Conservation (phyloP, 225 moss, liverwort and hornwort genomes). For the Pleurozium schreberi region DNA sequence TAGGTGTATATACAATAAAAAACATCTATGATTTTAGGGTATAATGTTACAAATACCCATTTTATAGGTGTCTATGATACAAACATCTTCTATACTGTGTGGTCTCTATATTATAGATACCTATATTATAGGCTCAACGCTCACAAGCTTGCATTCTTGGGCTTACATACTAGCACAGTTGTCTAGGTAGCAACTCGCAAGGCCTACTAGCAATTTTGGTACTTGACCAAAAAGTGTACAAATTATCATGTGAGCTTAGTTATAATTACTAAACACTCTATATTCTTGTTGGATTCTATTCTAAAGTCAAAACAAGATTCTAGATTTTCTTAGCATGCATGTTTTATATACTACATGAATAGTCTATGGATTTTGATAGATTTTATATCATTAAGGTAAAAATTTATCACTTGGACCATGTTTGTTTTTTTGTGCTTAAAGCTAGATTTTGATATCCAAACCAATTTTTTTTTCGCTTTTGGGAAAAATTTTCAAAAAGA, state of each 20-base stretch:
- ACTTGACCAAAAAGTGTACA: not conserved
- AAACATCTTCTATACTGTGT: too few relatives aligned
- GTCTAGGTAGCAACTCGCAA: not conserved
- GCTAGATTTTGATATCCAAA: not conserved
- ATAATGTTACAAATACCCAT: too few relatives aligned
- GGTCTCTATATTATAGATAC: too few relatives aligned
- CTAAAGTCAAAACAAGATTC: not conserved
- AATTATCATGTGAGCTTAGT: not conserved
- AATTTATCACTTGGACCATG: too few relatives aligned
- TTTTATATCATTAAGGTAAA: not conserved
- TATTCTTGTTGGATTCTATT: not conserved
- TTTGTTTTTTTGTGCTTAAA: not conserved
- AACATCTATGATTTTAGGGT: too few relatives aligned
- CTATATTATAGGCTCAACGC: not conserved
- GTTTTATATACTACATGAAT: not conserved
- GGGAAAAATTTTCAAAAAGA: not conserved
- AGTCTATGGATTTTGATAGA: not conserved
- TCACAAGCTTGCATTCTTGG: too few relatives aligned
- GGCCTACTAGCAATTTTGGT: not conserved
- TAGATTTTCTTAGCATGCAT: not conserved
- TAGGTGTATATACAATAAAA: too few relatives aligned
- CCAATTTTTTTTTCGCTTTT: not conserved
- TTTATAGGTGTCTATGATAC: too few relatives aligned
- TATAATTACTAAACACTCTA: not conserved
- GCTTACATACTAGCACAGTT: too few relatives aligned